Percentiles rank a stretch among this genome's conserved stretches.
These are phyloP conservation scores for Bolboschoenus planiculmis DNA, from an alignment of 176 grass and related monocot genomes.

Conservation along the genomic window DNA sequence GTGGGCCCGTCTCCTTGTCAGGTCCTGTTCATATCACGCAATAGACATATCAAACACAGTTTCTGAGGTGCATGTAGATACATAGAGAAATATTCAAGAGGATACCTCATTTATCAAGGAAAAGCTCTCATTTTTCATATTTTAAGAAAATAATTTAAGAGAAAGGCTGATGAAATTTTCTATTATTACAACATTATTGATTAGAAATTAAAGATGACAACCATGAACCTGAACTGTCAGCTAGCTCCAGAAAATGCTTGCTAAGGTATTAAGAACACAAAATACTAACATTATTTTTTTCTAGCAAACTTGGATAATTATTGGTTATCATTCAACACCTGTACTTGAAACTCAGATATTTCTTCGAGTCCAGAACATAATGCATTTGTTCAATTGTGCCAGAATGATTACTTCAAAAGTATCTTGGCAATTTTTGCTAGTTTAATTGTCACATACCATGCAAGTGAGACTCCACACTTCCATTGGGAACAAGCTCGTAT, in stretches of 20 bases:
- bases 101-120: not conserved
- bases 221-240: not conserved
- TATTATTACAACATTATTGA: not conserved
- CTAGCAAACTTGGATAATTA: not conserved
- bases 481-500: conserved; percentile 90
- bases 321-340: not conserved
- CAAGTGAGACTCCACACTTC: conserved; percentile 89
- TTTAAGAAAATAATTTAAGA: not conserved
- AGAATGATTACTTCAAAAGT: too few relatives aligned
- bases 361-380: not conserved
- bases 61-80: not conserved
- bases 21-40: conserved; percentile 40
- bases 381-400: not conserved
- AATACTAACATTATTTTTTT: not conserved
- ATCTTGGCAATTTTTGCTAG: conserved; percentile 6
- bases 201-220: not conserved
- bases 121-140: not conserved
- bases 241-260: not conserved
- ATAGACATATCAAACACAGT: not conserved
- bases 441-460: conserved; percentile 47
- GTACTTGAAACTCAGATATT: not conserved
- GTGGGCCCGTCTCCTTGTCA: conserved; percentile 43
- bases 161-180: not conserved
- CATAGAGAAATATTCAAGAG: not conserved
- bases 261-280: not conserved